phyloP scores from a whole-genome alignment of 148 eudicot genomes.

The Agrostemma githago region DNA sequence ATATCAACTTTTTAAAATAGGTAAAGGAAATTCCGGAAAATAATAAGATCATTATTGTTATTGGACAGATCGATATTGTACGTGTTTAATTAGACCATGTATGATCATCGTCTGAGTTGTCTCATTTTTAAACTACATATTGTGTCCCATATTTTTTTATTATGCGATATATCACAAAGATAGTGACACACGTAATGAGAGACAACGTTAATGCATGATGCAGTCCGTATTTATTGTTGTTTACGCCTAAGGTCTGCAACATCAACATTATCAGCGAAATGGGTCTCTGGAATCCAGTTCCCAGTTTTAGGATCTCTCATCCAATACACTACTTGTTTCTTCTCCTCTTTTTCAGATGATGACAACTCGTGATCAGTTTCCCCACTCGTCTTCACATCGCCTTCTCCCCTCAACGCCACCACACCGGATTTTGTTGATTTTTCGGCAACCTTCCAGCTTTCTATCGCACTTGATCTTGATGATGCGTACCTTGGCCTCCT shows the following conservation, averaged over 20 bases:
- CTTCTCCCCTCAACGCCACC: background rate
- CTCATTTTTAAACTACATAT: too few species aligned
- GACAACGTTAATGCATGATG: too few species aligned
- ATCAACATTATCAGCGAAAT: conserved; percentile 18
- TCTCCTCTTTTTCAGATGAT: background rate
- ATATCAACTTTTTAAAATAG: too few species aligned
- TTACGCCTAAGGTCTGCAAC: conserved; percentile 9
- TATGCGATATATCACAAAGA: too few species aligned
- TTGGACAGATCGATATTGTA: too few species aligned
- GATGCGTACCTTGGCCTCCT: conserved; percentile 15
- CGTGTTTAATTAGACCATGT: too few species aligned
- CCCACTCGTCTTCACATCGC: background rate
- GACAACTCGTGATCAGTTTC: background rate
- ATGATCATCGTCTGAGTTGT: too few species aligned
- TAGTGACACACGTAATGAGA: too few species aligned
- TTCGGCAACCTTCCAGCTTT: background rate
- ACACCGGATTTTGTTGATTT: background rate
- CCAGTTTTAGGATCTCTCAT: conserved; percentile 31
- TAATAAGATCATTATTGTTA: too few species aligned
- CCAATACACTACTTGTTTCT: conserved; percentile 15
- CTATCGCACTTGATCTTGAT: conserved; percentile 4
- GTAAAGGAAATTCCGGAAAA: too few species aligned
- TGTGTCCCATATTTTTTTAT: too few species aligned
- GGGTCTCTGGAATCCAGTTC: conserved; percentile 29
- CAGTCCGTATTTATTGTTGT: background rate